phyloP scores from a whole-genome alignment of 1,284 basidiomycete genomes.

The Fomitopsis palustris region DNA sequence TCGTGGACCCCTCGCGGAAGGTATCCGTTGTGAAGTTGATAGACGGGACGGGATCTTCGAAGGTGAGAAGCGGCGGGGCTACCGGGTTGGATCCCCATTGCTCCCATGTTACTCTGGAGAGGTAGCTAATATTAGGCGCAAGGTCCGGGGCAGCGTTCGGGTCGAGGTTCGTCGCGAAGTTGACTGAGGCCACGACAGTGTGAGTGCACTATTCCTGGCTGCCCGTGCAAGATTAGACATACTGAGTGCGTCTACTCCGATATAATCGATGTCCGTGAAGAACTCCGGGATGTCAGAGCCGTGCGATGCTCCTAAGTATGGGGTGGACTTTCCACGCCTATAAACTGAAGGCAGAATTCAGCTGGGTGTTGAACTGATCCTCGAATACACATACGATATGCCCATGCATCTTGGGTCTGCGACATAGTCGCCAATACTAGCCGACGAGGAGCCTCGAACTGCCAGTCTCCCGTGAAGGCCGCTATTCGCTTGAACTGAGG shows the following conservation, averaged over 20 bases:
- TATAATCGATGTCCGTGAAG: conserved; percentile 4
- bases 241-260: conserved; percentile 4
- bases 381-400: conserved; percentile 33
- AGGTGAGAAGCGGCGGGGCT: conserved; percentile 39
- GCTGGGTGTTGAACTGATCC: not conserved
- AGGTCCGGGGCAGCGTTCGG: conserved; percentile 25
- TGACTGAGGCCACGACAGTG: not conserved
- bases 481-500: conserved; percentile 47
- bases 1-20: not conserved
- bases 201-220: not conserved
- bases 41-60: conserved; percentile 32
- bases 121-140: conserved; percentile 31
- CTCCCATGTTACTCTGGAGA: conserved; percentile 36
- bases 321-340: conserved; percentile 40
- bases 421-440: conserved; percentile 30
- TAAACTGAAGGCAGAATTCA: conserved; percentile 29
- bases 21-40: conserved; percentile 7
- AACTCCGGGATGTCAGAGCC: conserved; percentile 9
- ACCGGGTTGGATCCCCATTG: conserved; percentile 39
- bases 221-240: not conserved
- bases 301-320: conserved; percentile 28
- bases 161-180: conserved; percentile 40
- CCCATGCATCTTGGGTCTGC: conserved; percentile 42
- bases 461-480: conserved; percentile 43
- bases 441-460: conserved; percentile 45